These are phyloP conservation scores for Mrakiaceae sp. DNA, from an alignment of 1,284 basidiomycete species.

Conservation along the genomic window DNA sequence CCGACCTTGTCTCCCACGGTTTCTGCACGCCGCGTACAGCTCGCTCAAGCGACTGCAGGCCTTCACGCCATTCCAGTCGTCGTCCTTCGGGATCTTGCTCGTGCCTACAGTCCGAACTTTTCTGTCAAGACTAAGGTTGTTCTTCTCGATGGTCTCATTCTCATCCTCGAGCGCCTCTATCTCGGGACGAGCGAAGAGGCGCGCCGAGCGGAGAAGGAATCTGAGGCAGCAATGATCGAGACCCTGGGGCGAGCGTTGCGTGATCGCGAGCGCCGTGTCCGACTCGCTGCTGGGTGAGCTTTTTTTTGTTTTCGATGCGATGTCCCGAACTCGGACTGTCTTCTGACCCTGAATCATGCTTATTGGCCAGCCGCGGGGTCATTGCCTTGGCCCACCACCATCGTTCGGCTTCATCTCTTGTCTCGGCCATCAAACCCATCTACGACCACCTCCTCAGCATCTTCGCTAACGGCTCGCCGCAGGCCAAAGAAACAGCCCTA, in stretches of 20 bases:
- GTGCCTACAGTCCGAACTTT: neutral
- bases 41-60: neutral
- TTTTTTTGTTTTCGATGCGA: neutral
- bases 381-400: conserved; percentile 2
- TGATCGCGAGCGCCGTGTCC: conserved; percentile 4
- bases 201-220: neutral
- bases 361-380: neutral
- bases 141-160: conserved; percentile 1
- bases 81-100: neutral
- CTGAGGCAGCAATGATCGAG: neutral
- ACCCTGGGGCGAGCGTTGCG: neutral
- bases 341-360: neutral
- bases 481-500: conserved; percentile 14
- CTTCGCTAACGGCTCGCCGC: neutral
- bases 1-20: neutral
- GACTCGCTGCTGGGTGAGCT: conserved; percentile 13
- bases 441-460: neutral
- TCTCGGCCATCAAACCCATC: neutral
- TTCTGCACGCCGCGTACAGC: neutral
- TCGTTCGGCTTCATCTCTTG: neutral
- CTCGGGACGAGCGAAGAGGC: neutral
- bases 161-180: neutral
- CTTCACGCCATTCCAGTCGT: conserved; percentile 5
- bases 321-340: too few species aligned
- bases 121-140: conserved; percentile 5